phyloP scores from a whole-genome alignment of 106 monocot genomes.

The Dioscorea dumetorum region DNA sequence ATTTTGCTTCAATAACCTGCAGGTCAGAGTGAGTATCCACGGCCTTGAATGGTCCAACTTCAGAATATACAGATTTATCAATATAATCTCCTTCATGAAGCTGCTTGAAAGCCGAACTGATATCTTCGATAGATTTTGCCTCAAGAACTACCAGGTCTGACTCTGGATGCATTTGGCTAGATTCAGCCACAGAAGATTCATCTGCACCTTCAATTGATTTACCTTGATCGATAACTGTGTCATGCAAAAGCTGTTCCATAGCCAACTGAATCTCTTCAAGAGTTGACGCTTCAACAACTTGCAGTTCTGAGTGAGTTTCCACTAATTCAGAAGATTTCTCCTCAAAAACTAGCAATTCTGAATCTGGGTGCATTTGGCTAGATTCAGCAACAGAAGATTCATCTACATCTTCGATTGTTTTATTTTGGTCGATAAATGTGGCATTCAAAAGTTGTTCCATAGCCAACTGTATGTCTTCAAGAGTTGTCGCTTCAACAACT shows the following conservation, averaged over 20 bases:
- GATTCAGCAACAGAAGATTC: neutral
- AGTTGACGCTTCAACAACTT: conserved; percentile 17
- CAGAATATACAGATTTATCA: neutral
- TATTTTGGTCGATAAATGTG: neutral
- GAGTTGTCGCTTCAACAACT: conserved; percentile 16
- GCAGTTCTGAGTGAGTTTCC: conserved; percentile 1
- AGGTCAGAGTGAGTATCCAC: neutral
- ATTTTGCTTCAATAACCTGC: conserved; percentile 1
- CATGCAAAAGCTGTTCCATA: neutral
- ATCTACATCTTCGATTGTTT: neutral
- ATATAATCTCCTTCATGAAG: neutral
- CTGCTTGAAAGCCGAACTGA: neutral
- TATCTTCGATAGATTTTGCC: neutral
- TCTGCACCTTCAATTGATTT: neutral
- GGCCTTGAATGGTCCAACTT: neutral
- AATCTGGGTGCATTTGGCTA: conserved; percentile 8
- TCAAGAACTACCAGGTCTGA: no score
- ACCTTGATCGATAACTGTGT: neutral
- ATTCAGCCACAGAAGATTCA: neutral
- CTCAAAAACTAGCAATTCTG: no score
- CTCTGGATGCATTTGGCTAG: conserved; percentile 11
- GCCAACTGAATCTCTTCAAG: conserved; percentile 18
- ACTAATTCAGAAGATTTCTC: neutral
- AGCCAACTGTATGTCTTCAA: conserved; percentile 18
- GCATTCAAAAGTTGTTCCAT: neutral